These are phyloP conservation scores for Phalaenopsis aphrodite DNA, from an alignment of 106 monocot species.

Conservation along the genomic window DNA sequence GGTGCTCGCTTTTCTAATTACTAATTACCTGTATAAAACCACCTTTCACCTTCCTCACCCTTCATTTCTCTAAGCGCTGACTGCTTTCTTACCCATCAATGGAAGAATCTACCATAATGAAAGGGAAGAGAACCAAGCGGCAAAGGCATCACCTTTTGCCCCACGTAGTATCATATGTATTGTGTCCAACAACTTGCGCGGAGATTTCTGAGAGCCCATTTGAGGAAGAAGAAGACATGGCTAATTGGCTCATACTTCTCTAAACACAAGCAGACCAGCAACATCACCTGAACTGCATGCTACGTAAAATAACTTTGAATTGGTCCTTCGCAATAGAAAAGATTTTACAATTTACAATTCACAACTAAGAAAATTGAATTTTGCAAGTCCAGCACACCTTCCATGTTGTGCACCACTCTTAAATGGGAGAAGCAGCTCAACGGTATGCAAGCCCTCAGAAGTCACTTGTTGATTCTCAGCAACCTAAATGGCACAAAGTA, in stretches of 20 bases:
- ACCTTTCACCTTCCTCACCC: too few species aligned
- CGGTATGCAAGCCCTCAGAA: constrained; percentile 32
- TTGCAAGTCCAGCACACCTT: constrained; percentile 35
- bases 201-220: too few species aligned
- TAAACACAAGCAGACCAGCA: constrained; percentile 54
- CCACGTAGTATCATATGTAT: too few species aligned
- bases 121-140: too few species aligned
- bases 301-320: constrained; percentile 28
- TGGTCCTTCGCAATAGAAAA: constrained; percentile 11
- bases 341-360: background rate
- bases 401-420: constrained; percentile 28
- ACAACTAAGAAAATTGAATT: background rate
- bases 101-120: too few species aligned
- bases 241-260: constrained; percentile 15
- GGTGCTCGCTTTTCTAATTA: too few species aligned
- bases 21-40: too few species aligned
- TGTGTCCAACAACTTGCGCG: too few species aligned
- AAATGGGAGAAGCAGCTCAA: constrained; percentile 82
- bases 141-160: too few species aligned
- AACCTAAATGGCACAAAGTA: constrained; percentile 28
- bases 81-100: too few species aligned
- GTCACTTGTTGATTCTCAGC: constrained; percentile 25
- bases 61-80: too few species aligned
- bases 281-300: constrained; percentile 57
- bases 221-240: too few species aligned